Evolutionary conservation across 2,329 filamentous ascomycete genomes (phyloP).

Genomic region (Fusarium continuum): DNA sequence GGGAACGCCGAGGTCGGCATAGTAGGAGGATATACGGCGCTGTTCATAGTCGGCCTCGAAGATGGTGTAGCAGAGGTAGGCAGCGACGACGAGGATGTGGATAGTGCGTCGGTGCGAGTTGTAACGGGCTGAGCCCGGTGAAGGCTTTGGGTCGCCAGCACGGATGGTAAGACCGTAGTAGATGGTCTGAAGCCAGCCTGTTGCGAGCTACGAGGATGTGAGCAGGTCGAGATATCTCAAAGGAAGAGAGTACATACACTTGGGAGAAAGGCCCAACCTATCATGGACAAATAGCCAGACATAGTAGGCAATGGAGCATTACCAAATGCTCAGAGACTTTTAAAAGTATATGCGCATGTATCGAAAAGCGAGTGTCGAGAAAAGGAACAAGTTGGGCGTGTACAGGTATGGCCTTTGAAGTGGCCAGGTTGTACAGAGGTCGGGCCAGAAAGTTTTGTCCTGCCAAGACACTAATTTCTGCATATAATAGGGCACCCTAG

Average conservation of each 20-base stretch:
- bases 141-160: slow-evolving; percentile 84
- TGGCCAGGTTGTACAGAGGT: slow-evolving; percentile 33
- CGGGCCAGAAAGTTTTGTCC: no score
- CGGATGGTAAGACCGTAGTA: slow-evolving; percentile 91
- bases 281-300: slow-evolving; percentile 62
- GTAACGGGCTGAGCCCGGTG: slow-evolving; percentile 73
- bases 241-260: slow-evolving; percentile 51
- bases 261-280: slow-evolving; percentile 67
- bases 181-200: slow-evolving; percentile 78
- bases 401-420: slow-evolving; percentile 17
- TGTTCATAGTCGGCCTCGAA: slow-evolving; percentile 90
- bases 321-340: slow-evolving; percentile 6
- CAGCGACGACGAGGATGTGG: slow-evolving; percentile 80
- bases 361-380: not conserved
- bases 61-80: slow-evolving; percentile 90
- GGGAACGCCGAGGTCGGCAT: slow-evolving; percentile 77
- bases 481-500: no score
- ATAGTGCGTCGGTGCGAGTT: slow-evolving; percentile 81
- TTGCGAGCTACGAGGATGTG: slow-evolving; percentile 69
- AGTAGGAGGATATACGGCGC: slow-evolving; percentile 77
- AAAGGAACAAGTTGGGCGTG: not conserved
- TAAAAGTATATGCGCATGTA: not conserved
- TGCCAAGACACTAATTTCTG: no score
- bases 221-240: slow-evolving; percentile 14
- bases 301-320: slow-evolving; percentile 49